Evolutionary conservation across 73 alveolate species (phyloP).

Genomic region (Blepharisma japonicum): DNA sequence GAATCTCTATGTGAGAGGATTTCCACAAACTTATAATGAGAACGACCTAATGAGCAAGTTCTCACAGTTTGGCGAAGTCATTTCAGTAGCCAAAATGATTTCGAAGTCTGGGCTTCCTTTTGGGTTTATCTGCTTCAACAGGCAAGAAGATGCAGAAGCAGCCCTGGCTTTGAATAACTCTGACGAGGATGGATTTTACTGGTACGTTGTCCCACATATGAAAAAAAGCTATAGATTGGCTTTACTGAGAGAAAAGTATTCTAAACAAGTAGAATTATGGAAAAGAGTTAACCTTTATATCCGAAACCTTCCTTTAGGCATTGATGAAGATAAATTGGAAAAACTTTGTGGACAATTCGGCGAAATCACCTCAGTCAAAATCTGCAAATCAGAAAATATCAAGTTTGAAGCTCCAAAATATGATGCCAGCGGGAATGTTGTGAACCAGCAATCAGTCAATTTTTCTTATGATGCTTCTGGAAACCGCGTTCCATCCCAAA

Average conservation of each 20-base stretch:
- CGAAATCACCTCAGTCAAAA: not conserved
- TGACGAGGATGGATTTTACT: not conserved
- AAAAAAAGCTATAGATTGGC: not conserved
- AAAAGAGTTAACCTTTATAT: not conserved
- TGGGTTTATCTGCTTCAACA: not conserved
- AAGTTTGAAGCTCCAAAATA: not conserved
- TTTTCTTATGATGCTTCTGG: too few relatives aligned
- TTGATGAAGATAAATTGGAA: not conserved
- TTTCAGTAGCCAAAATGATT: not conserved
- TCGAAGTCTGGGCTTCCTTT: not conserved
- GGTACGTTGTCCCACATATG: constrained; percentile 21
- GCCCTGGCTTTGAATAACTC: not conserved
- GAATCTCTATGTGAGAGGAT: too few relatives aligned
- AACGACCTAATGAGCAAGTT: too few relatives aligned
- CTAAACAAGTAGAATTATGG: not conserved
- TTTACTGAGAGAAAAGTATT: not conserved
- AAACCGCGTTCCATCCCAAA: not conserved
- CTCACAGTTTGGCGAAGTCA: too few relatives aligned
- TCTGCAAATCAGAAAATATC: not conserved
- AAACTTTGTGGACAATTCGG: not conserved
- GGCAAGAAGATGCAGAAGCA: not conserved
- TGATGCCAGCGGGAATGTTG: too few relatives aligned
- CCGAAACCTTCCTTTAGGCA: not conserved
- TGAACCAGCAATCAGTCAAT: too few relatives aligned
- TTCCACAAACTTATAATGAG: too few relatives aligned